Conservation (phyloP, 129 eudicot species). For the Artemisia tridentata region DNA sequence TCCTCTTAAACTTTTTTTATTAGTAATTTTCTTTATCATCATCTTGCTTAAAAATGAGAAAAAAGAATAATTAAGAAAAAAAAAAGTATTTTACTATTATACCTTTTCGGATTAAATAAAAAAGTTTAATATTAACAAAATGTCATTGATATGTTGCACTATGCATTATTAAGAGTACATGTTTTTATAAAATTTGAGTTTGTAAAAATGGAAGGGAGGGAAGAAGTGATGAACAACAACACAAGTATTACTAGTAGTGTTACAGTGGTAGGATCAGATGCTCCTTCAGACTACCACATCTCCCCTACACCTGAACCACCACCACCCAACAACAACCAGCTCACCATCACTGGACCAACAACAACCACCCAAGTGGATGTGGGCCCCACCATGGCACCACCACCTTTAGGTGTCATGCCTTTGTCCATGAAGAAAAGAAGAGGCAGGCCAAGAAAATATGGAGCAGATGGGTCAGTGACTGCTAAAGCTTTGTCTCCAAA, state of each 20-base stretch:
- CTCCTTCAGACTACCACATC: conserved; percentile 75
- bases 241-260: conserved; percentile 44
- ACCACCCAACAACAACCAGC: conserved; percentile 17
- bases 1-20: conserved; percentile 7
- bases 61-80: too few species aligned
- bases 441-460: conserved; percentile 94
- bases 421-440: conserved; percentile 71
- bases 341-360: conserved; percentile 46
- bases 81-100: too few species aligned
- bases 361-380: conserved; percentile 9
- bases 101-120: too few species aligned
- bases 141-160: too few species aligned
- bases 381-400: conserved; percentile 29
- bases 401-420: conserved; percentile 42
- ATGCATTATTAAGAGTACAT: too few species aligned
- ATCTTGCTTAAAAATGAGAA: conserved; percentile 12
- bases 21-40: conserved; percentile 26
- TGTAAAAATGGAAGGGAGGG: conserved; percentile 46
- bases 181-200: background rate
- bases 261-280: conserved; percentile 92
- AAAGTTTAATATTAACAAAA: too few species aligned
- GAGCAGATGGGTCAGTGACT: conserved; percentile 65
- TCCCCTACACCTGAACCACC: conserved; percentile 61
- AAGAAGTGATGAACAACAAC: conserved; percentile 40
- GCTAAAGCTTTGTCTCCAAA: conserved; percentile 61